These are phyloP conservation scores for Oenanthe javanica DNA, from an alignment of 140 eudicot genomes.

Conservation along the genomic window DNA sequence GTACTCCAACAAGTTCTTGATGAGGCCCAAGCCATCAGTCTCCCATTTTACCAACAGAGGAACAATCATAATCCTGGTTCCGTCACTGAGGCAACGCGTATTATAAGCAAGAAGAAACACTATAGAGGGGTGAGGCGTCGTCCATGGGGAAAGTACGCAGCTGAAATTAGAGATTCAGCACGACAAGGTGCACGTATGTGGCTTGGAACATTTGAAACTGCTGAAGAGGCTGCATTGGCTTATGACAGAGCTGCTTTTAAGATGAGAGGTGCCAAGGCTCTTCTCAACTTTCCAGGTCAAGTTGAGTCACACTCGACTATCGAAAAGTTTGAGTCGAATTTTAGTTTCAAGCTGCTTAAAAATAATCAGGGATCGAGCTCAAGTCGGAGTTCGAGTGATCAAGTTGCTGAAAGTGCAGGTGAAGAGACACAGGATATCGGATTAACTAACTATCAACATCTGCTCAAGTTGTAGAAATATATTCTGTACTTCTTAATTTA, in stretches of 20 bases:
- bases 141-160: slow-evolving; percentile 79
- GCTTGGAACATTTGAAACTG: slow-evolving; percentile 71
- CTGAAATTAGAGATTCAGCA: slow-evolving; percentile 68
- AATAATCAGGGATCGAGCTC: slow-evolving; percentile 22
- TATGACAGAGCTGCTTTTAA: slow-evolving; percentile 65
- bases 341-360: slow-evolving; percentile 10
- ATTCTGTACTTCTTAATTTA: not conserved
- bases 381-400: slow-evolving; percentile 13
- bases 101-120: slow-evolving; percentile 36
- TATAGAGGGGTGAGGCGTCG: slow-evolving; percentile 77
- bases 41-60: slow-evolving; percentile 6
- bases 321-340: slow-evolving; percentile 14
- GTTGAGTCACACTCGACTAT: slow-evolving; percentile 22
- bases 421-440: slow-evolving; percentile 19
- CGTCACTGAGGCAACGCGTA: slow-evolving; percentile 25
- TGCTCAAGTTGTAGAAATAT: slow-evolving; percentile 19
- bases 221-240: slow-evolving; percentile 77
- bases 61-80: slow-evolving; percentile 3
- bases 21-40: slow-evolving; percentile 39
- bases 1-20: slow-evolving; percentile 49
- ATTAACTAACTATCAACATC: slow-evolving; percentile 20
- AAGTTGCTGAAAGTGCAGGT: not conserved
- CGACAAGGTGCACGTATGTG: slow-evolving; percentile 56
- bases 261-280: slow-evolving; percentile 73
- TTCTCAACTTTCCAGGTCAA: slow-evolving; percentile 50